Percentiles rank a stretch among this genome's conserved stretches.
phyloP scores from a whole-genome alignment of 2,329 filamentous ascomycete genomes.

The Waltergamsia citrina region DNA sequence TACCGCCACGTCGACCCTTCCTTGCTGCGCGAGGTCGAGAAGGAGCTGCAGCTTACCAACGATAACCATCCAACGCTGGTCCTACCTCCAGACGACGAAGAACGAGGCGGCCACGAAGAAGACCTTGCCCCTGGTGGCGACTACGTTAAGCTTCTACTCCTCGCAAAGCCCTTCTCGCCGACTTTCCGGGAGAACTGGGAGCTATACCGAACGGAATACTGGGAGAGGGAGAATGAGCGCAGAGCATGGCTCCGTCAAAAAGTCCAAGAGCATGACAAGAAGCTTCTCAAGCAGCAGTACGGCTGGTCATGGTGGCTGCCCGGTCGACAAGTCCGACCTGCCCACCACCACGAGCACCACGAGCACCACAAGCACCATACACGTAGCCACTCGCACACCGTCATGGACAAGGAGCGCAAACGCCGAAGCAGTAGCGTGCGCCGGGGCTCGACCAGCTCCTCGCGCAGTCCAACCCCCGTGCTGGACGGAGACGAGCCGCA shows the following conservation, averaged over 20 bases:
- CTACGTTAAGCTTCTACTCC: conserved; percentile 79
- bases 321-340: conserved; percentile 36
- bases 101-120: conserved; percentile 68
- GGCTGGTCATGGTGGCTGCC: conserved; percentile 84
- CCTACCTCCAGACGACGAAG: conserved; percentile 43
- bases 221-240: conserved; percentile 92
- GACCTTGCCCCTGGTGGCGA: conserved; percentile 86
- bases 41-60: conserved; percentile 39
- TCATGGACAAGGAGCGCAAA: conserved; percentile 35
- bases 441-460: conserved; percentile 40
- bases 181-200: conserved; percentile 98
- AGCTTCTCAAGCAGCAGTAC: conserved; percentile 57
- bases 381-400: conserved; percentile 18
- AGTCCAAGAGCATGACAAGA: conserved; percentile 58
- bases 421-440: conserved; percentile 43
- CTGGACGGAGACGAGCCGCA: conserved; percentile 27
- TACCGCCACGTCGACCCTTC: conserved; percentile 70
- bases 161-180: conserved; percentile 91
- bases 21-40: conserved; percentile 50
- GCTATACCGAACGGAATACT: conserved; percentile 85
- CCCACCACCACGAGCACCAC: conserved; percentile 24
- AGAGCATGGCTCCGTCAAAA: conserved; percentile 63
- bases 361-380: conserved; percentile 17
- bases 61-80: conserved; percentile 31
- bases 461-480: conserved; percentile 38